Base-by-base conservation (phyloP, 73 alveolate species). In the Stentor roeselii region DNA sequence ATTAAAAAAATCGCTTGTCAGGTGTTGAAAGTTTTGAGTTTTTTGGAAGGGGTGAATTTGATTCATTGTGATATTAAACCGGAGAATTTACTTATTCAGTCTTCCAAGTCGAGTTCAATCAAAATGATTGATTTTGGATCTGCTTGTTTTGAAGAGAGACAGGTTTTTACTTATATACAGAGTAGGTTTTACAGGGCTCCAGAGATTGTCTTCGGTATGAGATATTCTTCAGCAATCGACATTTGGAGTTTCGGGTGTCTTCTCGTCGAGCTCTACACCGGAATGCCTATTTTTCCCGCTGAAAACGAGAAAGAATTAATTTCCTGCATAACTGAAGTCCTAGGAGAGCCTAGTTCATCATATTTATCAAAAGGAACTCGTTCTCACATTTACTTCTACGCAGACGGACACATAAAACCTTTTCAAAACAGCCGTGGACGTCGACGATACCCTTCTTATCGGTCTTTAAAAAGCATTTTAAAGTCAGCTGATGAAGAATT, bases 1-100 rank as follows among this genome's bases (percentile, higher is more conserved):
- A 87, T 84, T 6, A 78, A 87, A 40, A 60, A 87, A 36, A 78
- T 89, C 78, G 95, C 92, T 11, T 59, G 85, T 3, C 88, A 89
- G 50, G 60, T 89, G 3, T 83, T 89, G 30, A 60, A 75, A 30
- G 76, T 82, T n/a, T 58, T 89, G 1, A 60, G 86, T 15, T 90
- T 78, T 77, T 61, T 86, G 78, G 82, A 75, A 82, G 91, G 83
- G 39, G 76, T 82, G 40, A 36, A 41, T 30, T 11, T 67, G 14
- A 67, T 67, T n/a, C 82, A 67, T 67, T 67, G 82, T n/a, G 82
- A 67, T 67, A 21, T 67, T 30, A 67, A 67, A 27, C 82, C 82
- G n/a, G 82, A 67, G 42, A 67, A 67, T 67, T 21, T 67, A 11
- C 82, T 67, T n/a, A 11, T 67, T 11, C 15, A 67, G 39, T 67